Evolutionary conservation across 2,329 filamentous ascomycete genomes (phyloP).

Genomic region (Xylariales sp.): DNA sequence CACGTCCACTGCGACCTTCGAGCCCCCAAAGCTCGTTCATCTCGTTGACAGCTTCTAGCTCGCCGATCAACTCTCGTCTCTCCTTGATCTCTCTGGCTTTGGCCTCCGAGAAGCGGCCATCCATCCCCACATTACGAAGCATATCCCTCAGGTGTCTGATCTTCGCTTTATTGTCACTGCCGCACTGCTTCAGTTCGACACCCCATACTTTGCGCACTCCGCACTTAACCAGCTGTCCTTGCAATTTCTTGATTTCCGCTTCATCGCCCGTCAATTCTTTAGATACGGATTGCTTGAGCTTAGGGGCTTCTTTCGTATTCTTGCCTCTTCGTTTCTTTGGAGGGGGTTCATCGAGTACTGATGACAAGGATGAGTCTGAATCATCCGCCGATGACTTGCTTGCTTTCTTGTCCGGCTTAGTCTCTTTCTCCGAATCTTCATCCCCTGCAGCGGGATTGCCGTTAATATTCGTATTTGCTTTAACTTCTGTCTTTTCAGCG

Average conservation of each 20-base stretch:
- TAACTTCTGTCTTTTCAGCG: slow-evolving; percentile 23
- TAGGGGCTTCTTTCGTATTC: slow-evolving; percentile 42
- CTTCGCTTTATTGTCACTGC: slow-evolving; percentile 79
- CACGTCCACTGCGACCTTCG: slow-evolving; percentile 52
- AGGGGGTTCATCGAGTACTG: slow-evolving; percentile 79
- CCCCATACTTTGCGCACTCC: slow-evolving; percentile 93
- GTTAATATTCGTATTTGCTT: slow-evolving; percentile 33
- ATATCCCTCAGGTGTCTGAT: slow-evolving; percentile 82
- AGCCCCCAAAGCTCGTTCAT: slow-evolving; percentile 83
- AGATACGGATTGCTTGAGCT: slow-evolving; percentile 52
- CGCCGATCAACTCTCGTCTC: slow-evolving; percentile 82
- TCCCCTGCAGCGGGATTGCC: slow-evolving; percentile 46
- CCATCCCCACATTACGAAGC: slow-evolving; percentile 87
- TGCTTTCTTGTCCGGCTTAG: slow-evolving; percentile 53
- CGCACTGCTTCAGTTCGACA: slow-evolving; percentile 81
- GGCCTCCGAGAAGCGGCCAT: slow-evolving; percentile 85
- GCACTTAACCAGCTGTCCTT: slow-evolving; percentile 88
- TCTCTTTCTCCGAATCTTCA: slow-evolving; percentile 50
- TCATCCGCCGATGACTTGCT: slow-evolving; percentile 43
- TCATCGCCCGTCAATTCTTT: slow-evolving; percentile 69
- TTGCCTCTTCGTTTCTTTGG: slow-evolving; percentile 65
- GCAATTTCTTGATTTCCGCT: slow-evolving; percentile 86
- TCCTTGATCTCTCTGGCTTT: slow-evolving; percentile 91
- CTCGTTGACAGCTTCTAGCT: slow-evolving; percentile 86
- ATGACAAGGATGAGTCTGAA: slow-evolving; percentile 69